Base-by-base conservation (phyloP, 164 flowering plant genomes). In the Annona cherimola region DNA sequence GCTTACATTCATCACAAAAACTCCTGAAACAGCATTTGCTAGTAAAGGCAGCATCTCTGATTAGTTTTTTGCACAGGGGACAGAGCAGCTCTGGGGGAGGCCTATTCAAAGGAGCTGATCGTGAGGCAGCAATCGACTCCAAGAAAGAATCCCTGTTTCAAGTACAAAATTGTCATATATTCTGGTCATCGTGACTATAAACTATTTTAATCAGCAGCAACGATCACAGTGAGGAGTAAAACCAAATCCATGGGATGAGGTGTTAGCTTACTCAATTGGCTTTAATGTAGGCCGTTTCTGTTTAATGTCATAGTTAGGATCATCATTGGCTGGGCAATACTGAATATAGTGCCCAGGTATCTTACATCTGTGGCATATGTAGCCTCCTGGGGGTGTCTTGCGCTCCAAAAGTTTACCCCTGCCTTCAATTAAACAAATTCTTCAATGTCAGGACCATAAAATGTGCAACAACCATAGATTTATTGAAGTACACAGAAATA, bases 241-340 rank as follows among this genome's bases (percentile, higher is more conserved):
- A 73, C 50, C 55, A 4, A 63, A 63, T 26, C 35, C 35, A 9
- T 7, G 41, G 11, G 41, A 26, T 39, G 11, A 39, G 12, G 41
- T 41, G 73, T 40, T 60, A 72, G 42, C 93, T 78, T 81, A 95
- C 99, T 93, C 99, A 80, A 93, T 93, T 61, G 99, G 99, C 83
- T 63, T 90, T 81, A 96, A 71, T 70, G 92, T 96, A 73, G 98
- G 96, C 67, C 92, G 97, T 73, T 86, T 96, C 70, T 84, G 88
- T 77, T 79, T 93, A 59, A 96, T 78, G 75, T 96, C 98, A 80
- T 76, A 96, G 76, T 81, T 89, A 5, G 93, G 95, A 80, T 96
- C 96, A 44, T 97, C 99, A 82, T 96, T 96, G 66, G 99, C 91
- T 43, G 98, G 97, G 77, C 99, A 96, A 69, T 93, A 96, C 80